Evolutionary conservation across 495 filamentous ascomycete species (phyloP).

Genomic region (Recurvomyces mirabilis): DNA sequence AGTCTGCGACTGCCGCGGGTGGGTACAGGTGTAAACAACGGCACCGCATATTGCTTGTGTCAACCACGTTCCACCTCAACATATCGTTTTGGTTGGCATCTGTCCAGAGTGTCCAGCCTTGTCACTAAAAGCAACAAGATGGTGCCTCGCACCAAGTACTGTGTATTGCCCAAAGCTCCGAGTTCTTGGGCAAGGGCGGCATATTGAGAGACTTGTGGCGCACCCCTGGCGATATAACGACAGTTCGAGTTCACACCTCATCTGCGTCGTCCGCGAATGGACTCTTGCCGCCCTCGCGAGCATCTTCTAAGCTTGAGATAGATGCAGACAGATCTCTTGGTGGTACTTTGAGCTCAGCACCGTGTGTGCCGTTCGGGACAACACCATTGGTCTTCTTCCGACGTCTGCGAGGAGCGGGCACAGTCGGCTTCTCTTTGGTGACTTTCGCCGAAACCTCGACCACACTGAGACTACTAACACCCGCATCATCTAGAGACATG

Average conservation of each 20-base stretch:
- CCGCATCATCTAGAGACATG: slow-evolving; percentile 36
- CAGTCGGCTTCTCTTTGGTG: slow-evolving; percentile 18
- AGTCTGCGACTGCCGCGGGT: neutral
- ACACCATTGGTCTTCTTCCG: slow-evolving; percentile 6
- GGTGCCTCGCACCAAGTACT: too few relatives aligned
- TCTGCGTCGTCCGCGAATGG: slow-evolving; percentile 18
- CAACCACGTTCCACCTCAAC: neutral
- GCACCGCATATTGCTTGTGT: slow-evolving; percentile 7
- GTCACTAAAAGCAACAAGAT: slow-evolving; percentile 1
- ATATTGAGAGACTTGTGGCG: too few relatives aligned
- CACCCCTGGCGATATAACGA: slow-evolving; percentile 3
- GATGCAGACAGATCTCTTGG: slow-evolving; percentile 4
- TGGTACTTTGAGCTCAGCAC: slow-evolving; percentile 8
- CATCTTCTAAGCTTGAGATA: neutral
- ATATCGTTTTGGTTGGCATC: neutral
- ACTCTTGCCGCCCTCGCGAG: slow-evolving; percentile 7
- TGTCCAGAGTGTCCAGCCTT: neutral
- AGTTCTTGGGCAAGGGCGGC: too few relatives aligned
- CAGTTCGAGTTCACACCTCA: slow-evolving; percentile 8
- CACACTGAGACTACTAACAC: slow-evolving; percentile 22
- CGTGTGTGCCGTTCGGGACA: slow-evolving; percentile 4
- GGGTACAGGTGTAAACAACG: slow-evolving; percentile 3
- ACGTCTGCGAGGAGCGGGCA: slow-evolving; percentile 15
- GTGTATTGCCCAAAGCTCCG: too few relatives aligned
- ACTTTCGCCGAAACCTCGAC: slow-evolving; percentile 20